A percentile compares a stretch with the other conserved stretches of the same genome.
These are phyloP conservation scores for Globisporangium heterothallicum DNA, from an alignment of 352 stramenopile genomes.

Conservation along the genomic window DNA sequence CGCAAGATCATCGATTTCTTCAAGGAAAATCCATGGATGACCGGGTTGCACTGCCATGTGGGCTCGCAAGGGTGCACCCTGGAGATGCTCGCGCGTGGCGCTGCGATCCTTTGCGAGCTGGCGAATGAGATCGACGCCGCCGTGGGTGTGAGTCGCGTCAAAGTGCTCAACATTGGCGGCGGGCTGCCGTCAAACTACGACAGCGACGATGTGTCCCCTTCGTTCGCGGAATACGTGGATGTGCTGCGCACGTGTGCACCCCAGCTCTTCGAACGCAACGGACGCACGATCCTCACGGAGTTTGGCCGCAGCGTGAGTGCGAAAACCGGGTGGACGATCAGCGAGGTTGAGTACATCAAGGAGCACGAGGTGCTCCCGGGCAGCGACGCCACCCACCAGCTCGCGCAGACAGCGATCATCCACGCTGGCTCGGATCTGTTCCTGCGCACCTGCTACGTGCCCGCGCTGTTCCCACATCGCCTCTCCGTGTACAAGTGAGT, in stretches of 20 bases:
- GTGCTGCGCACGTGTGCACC: constrained; percentile 62
- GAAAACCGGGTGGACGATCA: constrained; percentile 85
- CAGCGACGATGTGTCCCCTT: constrained; percentile 55
- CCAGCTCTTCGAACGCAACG: constrained; percentile 75
- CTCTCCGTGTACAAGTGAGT: constrained; percentile 82
- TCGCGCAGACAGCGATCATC: constrained; percentile 74
- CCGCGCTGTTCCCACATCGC: constrained; percentile 71
- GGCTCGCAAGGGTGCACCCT: constrained; percentile 81
- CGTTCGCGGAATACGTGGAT: constrained; percentile 81
- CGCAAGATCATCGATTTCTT: constrained; percentile 65
- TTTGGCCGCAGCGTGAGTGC: constrained; percentile 85
- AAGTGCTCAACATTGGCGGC: constrained; percentile 89
- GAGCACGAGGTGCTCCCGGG: constrained; percentile 27
- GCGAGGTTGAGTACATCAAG: constrained; percentile 90
- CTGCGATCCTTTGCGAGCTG: constrained; percentile 62
- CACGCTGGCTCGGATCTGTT: constrained; percentile 90
- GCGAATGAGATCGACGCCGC: constrained; percentile 79
- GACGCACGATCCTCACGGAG: constrained; percentile 86
- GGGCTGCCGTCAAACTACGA: constrained; percentile 89
- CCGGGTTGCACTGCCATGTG: constrained; percentile 83
- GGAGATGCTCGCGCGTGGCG: constrained; percentile 82
- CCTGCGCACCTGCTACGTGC: constrained; percentile 82
- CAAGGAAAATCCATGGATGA: constrained; percentile 84
- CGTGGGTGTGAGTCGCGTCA: constrained; percentile 63
- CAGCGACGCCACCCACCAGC: constrained; percentile 8